A percentile compares a stretch with the other conserved stretches of the same genome.
Conservation (phyloP, 306 rosid genomes). For the Corylus americana region DNA sequence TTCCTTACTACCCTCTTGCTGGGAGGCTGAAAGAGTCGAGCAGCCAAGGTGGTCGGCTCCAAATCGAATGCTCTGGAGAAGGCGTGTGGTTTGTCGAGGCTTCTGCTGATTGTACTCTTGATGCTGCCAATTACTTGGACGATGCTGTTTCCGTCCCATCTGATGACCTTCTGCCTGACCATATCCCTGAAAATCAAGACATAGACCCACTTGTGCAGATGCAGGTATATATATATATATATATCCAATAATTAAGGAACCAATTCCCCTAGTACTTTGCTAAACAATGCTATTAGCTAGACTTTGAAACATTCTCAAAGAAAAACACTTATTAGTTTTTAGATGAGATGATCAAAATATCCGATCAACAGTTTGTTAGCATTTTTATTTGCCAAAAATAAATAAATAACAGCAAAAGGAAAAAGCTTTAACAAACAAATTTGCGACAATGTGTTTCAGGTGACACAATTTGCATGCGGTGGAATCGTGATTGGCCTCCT, state of each 20-base stretch:
- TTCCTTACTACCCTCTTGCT: conserved; percentile 76
- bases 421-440: background rate
- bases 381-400: background rate
- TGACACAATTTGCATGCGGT: conserved; percentile 67
- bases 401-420: no score
- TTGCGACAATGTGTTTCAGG: conserved; percentile 31
- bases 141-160: conserved; percentile 41
- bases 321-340: no score
- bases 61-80: conserved; percentile 54
- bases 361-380: no score
- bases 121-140: conserved; percentile 47
- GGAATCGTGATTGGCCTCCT: conserved; percentile 78
- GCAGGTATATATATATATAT: conserved; percentile 42
- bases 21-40: conserved; percentile 47
- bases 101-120: conserved; percentile 41
- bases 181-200: conserved; percentile 26
- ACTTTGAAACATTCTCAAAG: background rate
- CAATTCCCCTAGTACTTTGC: background rate
- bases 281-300: background rate
- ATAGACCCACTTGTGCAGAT: conserved; percentile 60
- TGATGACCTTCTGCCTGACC: conserved; percentile 55
- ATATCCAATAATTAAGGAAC: no score
- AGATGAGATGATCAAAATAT: no score
- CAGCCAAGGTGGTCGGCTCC: conserved; percentile 27
- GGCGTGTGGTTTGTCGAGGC: conserved; percentile 76